Conservation (phyloP, 257 asterid species). For the Gentiana macrophylla region DNA sequence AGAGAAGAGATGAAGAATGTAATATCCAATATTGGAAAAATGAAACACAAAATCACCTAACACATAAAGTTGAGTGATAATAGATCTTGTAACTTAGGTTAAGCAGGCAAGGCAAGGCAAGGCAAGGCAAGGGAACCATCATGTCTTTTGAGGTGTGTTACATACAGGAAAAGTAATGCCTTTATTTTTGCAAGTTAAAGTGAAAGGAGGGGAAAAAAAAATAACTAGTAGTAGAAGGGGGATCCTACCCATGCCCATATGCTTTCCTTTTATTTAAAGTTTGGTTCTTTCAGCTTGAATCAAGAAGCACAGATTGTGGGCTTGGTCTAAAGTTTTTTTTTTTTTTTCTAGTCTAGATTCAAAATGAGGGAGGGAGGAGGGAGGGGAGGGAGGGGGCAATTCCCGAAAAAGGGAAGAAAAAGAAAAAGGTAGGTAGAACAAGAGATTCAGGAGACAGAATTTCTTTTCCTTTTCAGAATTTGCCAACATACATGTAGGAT, state of each 20-base stretch:
- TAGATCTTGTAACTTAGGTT: too few relatives aligned
- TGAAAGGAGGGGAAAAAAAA: conserved; percentile 2
- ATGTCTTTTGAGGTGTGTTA: too few relatives aligned
- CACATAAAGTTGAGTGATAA: too few relatives aligned
- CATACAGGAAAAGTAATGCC: neutral
- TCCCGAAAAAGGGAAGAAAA: conserved; percentile 11
- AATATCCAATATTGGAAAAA: too few relatives aligned
- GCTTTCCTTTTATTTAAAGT: neutral
- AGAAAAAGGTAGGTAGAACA: neutral
- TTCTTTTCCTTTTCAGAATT: neutral
- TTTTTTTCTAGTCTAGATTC: conserved; percentile 5
- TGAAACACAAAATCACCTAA: too few relatives aligned
- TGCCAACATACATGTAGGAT: too few relatives aligned
- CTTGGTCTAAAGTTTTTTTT: conserved; percentile 22
- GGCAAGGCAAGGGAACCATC: too few relatives aligned
- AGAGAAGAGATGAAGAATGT: too few relatives aligned
- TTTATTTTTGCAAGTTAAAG: conserved; percentile 4
- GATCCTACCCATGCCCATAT: neutral
- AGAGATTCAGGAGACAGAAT: conserved; percentile 10
- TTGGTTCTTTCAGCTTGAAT: conserved; percentile 2
- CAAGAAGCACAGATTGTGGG: conserved; percentile 2
- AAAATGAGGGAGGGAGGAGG: conserved; percentile 1
- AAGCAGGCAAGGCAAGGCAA: too few relatives aligned
- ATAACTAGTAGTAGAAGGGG: neutral
- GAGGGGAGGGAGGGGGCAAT: conserved; percentile 1